A percentile compares a stretch with the other conserved stretches of the same genome.
Conservation (phyloP, 352 stramenopile species). For the Pythium brachiatum region DNA sequence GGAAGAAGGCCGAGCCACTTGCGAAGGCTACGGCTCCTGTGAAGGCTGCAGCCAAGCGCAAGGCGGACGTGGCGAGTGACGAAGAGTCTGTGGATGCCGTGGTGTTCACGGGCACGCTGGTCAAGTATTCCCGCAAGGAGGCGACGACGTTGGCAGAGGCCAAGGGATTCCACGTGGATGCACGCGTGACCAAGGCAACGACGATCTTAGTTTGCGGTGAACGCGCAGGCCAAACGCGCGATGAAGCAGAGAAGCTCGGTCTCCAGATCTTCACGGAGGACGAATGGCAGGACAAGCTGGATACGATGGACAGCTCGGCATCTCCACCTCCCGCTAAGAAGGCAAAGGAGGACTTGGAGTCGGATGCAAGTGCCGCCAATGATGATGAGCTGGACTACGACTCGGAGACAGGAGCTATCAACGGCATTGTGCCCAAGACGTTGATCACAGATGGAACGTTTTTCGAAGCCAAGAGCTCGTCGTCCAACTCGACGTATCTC, state of each 20-base stretch:
- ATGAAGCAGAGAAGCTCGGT: slow-evolving; percentile 30
- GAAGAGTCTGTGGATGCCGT: slow-evolving; percentile 7
- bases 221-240: slow-evolving; percentile 30
- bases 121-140: slow-evolving; percentile 31
- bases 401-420: slow-evolving; percentile 42
- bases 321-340: slow-evolving; percentile 15
- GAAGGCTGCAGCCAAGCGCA: slow-evolving; percentile 20
- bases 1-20: not conserved
- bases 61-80: slow-evolving; percentile 2
- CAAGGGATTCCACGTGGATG: slow-evolving; percentile 29
- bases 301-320: not conserved
- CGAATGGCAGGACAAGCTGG: slow-evolving; percentile 33
- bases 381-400: slow-evolving; percentile 35
- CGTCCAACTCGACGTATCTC: slow-evolving; percentile 53
- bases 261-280: slow-evolving; percentile 30
- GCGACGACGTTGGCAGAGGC: slow-evolving; percentile 25
- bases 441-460: slow-evolving; percentile 41
- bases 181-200: slow-evolving; percentile 30
- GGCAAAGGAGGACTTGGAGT: not conserved
- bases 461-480: slow-evolving; percentile 46
- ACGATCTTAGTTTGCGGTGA: slow-evolving; percentile 36
- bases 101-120: slow-evolving; percentile 32
- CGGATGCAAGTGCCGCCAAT: not conserved
- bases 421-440: slow-evolving; percentile 35
- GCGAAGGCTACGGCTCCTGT: not conserved